phyloP scores from a whole-genome alignment of 2,329 filamentous ascomycete species.

The Phialophora chinensis region DNA sequence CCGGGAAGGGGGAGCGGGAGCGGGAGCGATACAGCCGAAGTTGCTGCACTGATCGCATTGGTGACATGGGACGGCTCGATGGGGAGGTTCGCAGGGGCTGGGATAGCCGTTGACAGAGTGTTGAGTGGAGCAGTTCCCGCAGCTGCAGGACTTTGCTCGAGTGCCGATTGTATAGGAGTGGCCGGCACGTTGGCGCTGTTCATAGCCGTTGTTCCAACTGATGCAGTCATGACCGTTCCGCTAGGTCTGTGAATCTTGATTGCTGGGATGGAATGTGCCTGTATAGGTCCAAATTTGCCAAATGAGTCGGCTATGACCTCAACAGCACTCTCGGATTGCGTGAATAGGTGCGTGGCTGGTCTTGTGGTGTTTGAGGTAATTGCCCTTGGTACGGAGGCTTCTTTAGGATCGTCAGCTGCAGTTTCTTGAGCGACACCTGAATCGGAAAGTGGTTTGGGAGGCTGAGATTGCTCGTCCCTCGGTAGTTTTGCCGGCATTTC shows the following conservation, averaged over 20 bases:
- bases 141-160: slow-evolving; percentile 11
- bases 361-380: not conserved
- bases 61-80: slow-evolving; percentile 9
- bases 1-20: slow-evolving; percentile 2
- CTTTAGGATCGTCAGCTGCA: not conserved
- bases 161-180: slow-evolving; percentile 15
- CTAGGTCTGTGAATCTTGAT: slow-evolving; percentile 34
- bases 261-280: slow-evolving; percentile 15
- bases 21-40: slow-evolving; percentile 4
- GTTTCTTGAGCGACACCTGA: not conserved
- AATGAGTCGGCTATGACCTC: slow-evolving; percentile 1
- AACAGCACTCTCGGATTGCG: slow-evolving; percentile 11
- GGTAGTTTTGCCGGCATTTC: not conserved
- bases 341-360: not conserved
- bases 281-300: not conserved
- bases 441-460: not conserved
- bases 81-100: not conserved
- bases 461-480: not conserved
- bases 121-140: not conserved
- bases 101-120: slow-evolving; percentile 1
- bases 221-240: slow-evolving; percentile 21
- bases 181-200: slow-evolving; percentile 8
- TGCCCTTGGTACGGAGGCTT: not conserved
- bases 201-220: slow-evolving; percentile 13
- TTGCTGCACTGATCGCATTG: slow-evolving; percentile 5